Base-by-base conservation (phyloP, 176 grass and related monocot species). In the Oryza punctata region DNA sequence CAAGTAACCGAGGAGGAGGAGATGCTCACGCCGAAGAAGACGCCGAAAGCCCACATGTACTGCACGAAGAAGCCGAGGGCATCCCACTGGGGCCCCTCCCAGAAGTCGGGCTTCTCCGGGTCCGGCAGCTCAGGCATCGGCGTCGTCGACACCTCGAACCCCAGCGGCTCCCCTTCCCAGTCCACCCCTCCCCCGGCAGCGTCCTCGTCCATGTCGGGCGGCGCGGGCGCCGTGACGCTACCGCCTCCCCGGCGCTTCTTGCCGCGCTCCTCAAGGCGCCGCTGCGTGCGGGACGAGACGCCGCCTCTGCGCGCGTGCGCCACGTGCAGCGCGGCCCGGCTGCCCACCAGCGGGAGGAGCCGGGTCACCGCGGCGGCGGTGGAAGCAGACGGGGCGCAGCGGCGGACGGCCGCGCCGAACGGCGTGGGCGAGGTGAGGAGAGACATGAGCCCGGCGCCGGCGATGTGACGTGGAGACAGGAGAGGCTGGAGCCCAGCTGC, bases 31-130 rank as follows among this genome's bases (percentile, higher is more conserved):
- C 91, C 86, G 63, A 96, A 99, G 47, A 91, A 52, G 90, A 99
- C 75, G 70, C 96, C 93, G 83, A 99, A 96, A 18, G 87, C 96
- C 96, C 96, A 99, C 76, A 88, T 77, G 78, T 99, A 99, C 87
- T 94, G 87, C 12, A 96, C 61, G 79, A 96, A 88, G 83, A 99
- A 99, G 67, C 96, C 93, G 61, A 99, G 70, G 38, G 69, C 18
- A 2, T 96, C 83, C 96, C 81, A 89, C 73, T 91, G 88, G 9
- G 80, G 70, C 0, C 93, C 93, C 78, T 99, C 93, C 91, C 93
- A 96, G 84, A 99, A 94, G 50, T 92, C 80, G 6, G 81, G 67
- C 70, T 75, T 90, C 76, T 86, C 87, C 61, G 84, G 88, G 65
- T 90, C 91, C 38, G 74, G 80, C 45, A 96, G 70, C 69, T 67